Evolutionary conservation across 805 yeast species (phyloP).

Genomic region (Phaffomyces antillensis): DNA sequence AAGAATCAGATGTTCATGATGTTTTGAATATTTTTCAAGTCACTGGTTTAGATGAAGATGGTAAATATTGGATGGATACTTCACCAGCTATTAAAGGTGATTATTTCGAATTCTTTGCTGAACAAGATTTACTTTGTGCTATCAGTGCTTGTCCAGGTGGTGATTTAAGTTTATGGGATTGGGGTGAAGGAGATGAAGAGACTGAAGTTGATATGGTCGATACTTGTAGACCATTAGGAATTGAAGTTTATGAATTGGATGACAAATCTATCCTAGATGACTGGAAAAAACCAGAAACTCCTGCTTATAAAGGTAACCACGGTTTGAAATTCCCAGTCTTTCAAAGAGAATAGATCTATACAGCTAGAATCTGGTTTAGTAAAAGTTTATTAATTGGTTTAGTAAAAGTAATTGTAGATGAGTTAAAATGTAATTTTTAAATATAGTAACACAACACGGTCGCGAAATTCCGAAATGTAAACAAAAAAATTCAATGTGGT

Average conservation of each 20-base stretch:
- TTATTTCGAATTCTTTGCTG: conserved; percentile 62
- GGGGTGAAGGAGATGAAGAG: conserved; percentile 53
- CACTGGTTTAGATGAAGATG: conserved; percentile 58
- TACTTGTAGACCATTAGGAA: conserved; percentile 56
- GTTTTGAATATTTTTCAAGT: conserved; percentile 65
- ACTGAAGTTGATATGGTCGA: conserved; percentile 46
- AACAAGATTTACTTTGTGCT: conserved; percentile 56
- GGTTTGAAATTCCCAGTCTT: conserved; percentile 32
- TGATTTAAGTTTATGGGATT: conserved; percentile 60
- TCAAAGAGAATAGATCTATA: conserved; percentile 7
- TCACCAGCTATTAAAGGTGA: conserved; percentile 56
- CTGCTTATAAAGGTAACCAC: conserved; percentile 50
- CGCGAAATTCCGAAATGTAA: not conserved
- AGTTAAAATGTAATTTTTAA: too few relatives aligned
- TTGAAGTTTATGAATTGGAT: conserved; percentile 50
- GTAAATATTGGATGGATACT: conserved; percentile 65
- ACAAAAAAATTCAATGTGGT: not conserved
- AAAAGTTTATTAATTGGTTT: too few relatives aligned
- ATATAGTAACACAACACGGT: too few relatives aligned
- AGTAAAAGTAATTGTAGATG: not conserved
- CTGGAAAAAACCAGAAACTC: conserved; percentile 47
- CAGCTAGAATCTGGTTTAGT: too few relatives aligned
- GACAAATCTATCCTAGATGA: conserved; percentile 37
- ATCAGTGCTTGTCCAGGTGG: conserved; percentile 68
- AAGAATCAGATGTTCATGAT: conserved; percentile 62